Percentiles rank a stretch among this genome's conserved stretches.
These are phyloP conservation scores for Achlya hypogyna DNA, from an alignment of 352 stramenopile species.

Conservation along the genomic window DNA sequence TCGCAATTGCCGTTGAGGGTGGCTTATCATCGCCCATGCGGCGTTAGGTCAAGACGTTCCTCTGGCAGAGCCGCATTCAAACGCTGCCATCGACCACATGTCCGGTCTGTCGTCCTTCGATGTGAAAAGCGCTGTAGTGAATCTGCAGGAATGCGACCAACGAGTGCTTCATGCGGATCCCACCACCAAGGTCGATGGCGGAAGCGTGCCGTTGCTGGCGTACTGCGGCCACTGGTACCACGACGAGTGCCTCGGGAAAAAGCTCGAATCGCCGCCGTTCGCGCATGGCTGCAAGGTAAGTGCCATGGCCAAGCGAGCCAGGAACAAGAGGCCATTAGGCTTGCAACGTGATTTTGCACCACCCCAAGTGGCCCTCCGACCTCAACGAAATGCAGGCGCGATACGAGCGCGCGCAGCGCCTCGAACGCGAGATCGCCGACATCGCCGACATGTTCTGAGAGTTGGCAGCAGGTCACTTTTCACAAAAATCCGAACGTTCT, in stretches of 20 bases:
- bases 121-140: background rate
- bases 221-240: constrained; percentile 17
- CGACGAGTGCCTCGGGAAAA: constrained; percentile 7
- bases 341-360: constrained; percentile 12
- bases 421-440: constrained; percentile 1
- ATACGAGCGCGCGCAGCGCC: background rate
- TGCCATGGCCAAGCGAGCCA: background rate
- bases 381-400: background rate
- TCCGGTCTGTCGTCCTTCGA: background rate
- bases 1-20: background rate
- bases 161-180: background rate
- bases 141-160: background rate
- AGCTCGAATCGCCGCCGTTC: constrained; percentile 3
- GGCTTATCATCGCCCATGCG: background rate
- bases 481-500: too few relatives aligned
- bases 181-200: background rate
- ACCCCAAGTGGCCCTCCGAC: constrained; percentile 6
- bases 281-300: constrained; percentile 1
- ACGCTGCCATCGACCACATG: background rate
- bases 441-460: constrained; percentile 17
- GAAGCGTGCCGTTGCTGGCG: background rate
- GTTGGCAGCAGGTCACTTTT: too few relatives aligned
- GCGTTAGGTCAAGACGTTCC: background rate
- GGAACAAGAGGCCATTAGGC: background rate
- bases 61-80: background rate